Evolutionary conservation across 2,329 filamentous ascomycete species (phyloP), one percentile per base, ranked within the genome.

Genomic region (Nemania sp.): DNA sequence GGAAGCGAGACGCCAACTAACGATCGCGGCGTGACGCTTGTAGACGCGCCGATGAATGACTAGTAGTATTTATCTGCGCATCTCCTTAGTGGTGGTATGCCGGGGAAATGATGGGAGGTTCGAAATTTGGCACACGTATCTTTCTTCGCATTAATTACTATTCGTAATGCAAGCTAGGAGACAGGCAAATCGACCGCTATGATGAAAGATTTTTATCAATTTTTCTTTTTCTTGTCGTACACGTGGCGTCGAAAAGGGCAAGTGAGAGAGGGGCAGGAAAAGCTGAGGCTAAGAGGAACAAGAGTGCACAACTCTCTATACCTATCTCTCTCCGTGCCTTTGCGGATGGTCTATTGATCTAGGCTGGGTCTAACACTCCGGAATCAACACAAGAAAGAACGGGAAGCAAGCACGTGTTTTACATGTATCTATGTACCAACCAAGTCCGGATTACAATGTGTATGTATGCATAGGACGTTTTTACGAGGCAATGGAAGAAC

Each of bases 1-100:
- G 71, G 70, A 3, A 72, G 70, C 13, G 70, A 75, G 26, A 74
- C 73, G 26, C 71, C 74, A 8, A 73, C 70, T 13, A 59, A 72
- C 72, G 52, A 76, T 72, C 80, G 84, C n/a, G 84, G 84, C 26
- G 82, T 87, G 29, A 85, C 83, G 26, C 80, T 87, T 43, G 84
- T 86, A 69, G 85, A 87, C 73, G 82, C 81, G 73, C 82, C 85
- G 43, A 87, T 87, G 83, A 83, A 84, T 61, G 81, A 86, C 71
- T 86, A 83, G 72, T 75, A 73, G 24, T 52, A 32, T 52, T 54
- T 60, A 38, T 35, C 51, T 65, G 66, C 62, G 54, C 41, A 51
- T 60, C n/a, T 38, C 55, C 55, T 60, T 15, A 29, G 13, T 67
- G 13, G 18, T 27, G 27, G 27, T 29, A 41, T 26, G 38, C 22